A percentile compares a stretch with the other conserved stretches of the same genome.
Evolutionary conservation across 1,284 basidiomycete species (phyloP).

Genomic region (Cutaneotrichosporon sp.): DNA sequence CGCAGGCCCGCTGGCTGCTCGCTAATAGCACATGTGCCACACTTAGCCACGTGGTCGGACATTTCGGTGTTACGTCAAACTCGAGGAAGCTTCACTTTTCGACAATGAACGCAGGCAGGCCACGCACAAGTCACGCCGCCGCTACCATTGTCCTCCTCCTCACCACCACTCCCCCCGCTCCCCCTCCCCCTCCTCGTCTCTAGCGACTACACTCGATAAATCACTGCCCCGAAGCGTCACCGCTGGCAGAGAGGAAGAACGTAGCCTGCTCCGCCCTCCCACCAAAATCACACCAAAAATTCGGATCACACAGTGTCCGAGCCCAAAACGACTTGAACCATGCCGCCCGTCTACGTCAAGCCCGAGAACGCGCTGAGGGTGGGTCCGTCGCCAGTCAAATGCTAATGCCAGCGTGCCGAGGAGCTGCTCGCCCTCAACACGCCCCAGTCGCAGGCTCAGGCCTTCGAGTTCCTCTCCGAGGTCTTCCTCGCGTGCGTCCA

Average conservation of each 20-base stretch:
- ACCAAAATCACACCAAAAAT: slow-evolving; percentile 7
- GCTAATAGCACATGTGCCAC: too few species aligned
- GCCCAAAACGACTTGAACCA: slow-evolving; percentile 17
- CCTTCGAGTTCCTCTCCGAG: slow-evolving; percentile 48
- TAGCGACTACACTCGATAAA: slow-evolving; percentile 37
- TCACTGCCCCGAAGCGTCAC: slow-evolving; percentile 20
- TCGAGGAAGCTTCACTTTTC: background rate
- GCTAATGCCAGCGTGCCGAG: slow-evolving; percentile 40
- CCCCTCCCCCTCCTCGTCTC: slow-evolving; percentile 6
- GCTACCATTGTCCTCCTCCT: slow-evolving; percentile 4
- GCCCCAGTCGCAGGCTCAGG: slow-evolving; percentile 46
- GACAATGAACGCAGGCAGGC: background rate
- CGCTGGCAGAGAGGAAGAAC: slow-evolving; percentile 34
- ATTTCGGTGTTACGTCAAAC: background rate
- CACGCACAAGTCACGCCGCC: too few species aligned
- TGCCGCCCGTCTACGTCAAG: slow-evolving; percentile 49
- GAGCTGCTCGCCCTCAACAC: slow-evolving; percentile 49
- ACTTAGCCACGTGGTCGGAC: background rate
- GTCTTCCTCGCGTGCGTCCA: slow-evolving; percentile 47
- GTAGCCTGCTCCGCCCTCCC: slow-evolving; percentile 22
- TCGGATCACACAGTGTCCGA: background rate
- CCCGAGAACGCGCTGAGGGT: slow-evolving; percentile 51
- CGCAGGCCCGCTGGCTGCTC: background rate
- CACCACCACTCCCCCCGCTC: slow-evolving; percentile 9
- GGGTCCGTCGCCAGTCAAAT: slow-evolving; percentile 3